These are phyloP conservation scores for Ganoderma lucidum DNA, from an alignment of 1,284 basidiomycete genomes.

Conservation along the genomic window DNA sequence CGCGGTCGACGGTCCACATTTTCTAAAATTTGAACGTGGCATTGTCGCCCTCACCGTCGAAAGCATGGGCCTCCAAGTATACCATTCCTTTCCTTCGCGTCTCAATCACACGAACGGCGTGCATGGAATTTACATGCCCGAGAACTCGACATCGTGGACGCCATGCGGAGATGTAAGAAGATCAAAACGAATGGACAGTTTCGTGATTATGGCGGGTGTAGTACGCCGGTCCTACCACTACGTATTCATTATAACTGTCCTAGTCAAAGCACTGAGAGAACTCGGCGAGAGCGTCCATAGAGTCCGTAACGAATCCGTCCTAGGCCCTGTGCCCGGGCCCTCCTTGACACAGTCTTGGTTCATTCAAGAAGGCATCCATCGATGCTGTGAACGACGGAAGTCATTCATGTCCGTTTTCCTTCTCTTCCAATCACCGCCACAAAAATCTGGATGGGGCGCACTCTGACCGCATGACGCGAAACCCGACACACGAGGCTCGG, in stretches of 20 bases:
- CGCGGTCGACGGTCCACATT: no score
- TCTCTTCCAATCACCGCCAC: not conserved
- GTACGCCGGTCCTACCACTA: not conserved
- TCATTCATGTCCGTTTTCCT: not conserved
- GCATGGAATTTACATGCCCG: no score
- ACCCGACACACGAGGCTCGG: not conserved
- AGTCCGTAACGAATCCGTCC: constrained; percentile 4
- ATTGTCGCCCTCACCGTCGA: no score
- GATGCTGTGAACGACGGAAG: not conserved
- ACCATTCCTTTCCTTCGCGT: not conserved
- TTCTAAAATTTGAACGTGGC: no score
- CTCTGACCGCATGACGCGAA: not conserved
- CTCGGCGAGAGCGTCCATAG: not conserved
- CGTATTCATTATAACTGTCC: not conserved
- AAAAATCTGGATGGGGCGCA: not conserved
- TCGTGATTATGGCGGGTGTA: not conserved
- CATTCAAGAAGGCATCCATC: not conserved
- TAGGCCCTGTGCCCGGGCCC: not conserved
- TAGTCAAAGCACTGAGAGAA: not conserved
- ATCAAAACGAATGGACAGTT: constrained; percentile 5
- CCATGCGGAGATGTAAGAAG: not conserved
- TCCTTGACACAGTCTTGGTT: not conserved
- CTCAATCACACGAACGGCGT: not conserved
- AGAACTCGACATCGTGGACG: not conserved
- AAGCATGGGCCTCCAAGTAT: no score